Evolutionary conservation across 129 eudicot species (phyloP).

Genomic region (Saussurea involucrata): DNA sequence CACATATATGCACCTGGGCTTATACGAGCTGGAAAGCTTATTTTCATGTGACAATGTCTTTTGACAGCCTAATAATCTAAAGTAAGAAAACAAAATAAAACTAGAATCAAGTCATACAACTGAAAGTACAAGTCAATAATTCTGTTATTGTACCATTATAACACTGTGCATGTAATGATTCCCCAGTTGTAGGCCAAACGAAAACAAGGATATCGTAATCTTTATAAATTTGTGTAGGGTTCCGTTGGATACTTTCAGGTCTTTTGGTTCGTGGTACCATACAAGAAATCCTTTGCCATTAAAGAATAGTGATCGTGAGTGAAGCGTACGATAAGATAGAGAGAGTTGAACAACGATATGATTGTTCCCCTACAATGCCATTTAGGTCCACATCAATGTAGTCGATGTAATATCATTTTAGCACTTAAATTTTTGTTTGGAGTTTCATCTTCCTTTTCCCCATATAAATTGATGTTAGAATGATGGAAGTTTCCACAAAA

Average conservation of each 20-base stretch:
- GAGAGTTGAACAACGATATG: slow-evolving; percentile 1
- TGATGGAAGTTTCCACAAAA: neutral
- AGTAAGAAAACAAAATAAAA: slow-evolving; percentile 24
- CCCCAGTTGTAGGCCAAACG: slow-evolving; percentile 7
- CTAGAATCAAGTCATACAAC: slow-evolving; percentile 6
- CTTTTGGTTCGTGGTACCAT: neutral
- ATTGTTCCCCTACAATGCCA: neutral
- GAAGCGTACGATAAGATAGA: neutral
- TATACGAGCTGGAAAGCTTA: slow-evolving; percentile 30
- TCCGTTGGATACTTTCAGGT: neutral
- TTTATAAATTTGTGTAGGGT: slow-evolving; percentile 1
- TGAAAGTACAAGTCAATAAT: neutral
- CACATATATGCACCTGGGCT: slow-evolving; percentile 32
- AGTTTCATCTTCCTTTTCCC: neutral
- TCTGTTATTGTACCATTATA: slow-evolving; percentile 11
- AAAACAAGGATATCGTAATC: neutral
- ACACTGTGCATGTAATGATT: slow-evolving; percentile 9
- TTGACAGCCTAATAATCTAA: slow-evolving; percentile 31
- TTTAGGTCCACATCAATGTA: neutral
- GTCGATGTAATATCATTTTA: neutral
- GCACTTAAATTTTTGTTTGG: neutral
- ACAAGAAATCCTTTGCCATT: neutral
- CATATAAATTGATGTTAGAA: neutral
- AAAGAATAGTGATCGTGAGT: neutral
- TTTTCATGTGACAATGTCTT: slow-evolving; percentile 36